A percentile compares a stretch with the other conserved stretches of the same genome.
Conservation (phyloP, 2,329 filamentous ascomycete species). For the Colletotrichum costaricense region DNA sequence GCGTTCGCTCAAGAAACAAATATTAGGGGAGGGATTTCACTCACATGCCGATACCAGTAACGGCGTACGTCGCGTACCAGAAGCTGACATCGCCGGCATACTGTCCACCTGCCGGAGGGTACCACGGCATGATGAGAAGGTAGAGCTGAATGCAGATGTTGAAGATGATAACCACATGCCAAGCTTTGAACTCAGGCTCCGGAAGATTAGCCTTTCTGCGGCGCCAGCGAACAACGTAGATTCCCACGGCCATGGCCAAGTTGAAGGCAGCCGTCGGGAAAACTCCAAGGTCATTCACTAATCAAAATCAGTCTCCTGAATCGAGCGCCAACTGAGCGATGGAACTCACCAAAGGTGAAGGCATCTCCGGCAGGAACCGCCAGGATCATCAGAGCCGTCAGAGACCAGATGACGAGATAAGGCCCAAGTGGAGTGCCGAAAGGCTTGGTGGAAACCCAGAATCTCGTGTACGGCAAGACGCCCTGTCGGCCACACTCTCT, state of each 20-base stretch:
- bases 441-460: conserved; percentile 72
- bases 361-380: conserved; percentile 72
- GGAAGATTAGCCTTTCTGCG: conserved; percentile 62
- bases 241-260: conserved; percentile 65
- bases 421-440: conserved; percentile 72
- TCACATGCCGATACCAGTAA: conserved; percentile 73
- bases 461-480: conserved; percentile 65
- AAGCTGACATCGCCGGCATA: conserved; percentile 76
- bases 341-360: conserved; percentile 65
- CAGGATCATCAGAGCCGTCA: conserved; percentile 70
- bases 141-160: conserved; percentile 70
- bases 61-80: conserved; percentile 78
- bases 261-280: conserved; percentile 71
- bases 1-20: not conserved
- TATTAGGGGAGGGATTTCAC: conserved; percentile 48
- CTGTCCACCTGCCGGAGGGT: conserved; percentile 69
- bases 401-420: conserved; percentile 65
- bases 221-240: conserved; percentile 68
- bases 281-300: conserved; percentile 52
- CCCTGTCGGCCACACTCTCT: conserved; percentile 72
- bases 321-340: not conserved
- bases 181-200: conserved; percentile 65
- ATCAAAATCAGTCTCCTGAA: not conserved
- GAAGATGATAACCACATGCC: conserved; percentile 69
- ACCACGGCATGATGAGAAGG: conserved; percentile 78